A percentile compares a stretch with the other conserved stretches of the same genome.
These are phyloP conservation scores for Lasiosphaeria hispida DNA, from an alignment of 495 filamentous ascomycete species.

Conservation along the genomic window DNA sequence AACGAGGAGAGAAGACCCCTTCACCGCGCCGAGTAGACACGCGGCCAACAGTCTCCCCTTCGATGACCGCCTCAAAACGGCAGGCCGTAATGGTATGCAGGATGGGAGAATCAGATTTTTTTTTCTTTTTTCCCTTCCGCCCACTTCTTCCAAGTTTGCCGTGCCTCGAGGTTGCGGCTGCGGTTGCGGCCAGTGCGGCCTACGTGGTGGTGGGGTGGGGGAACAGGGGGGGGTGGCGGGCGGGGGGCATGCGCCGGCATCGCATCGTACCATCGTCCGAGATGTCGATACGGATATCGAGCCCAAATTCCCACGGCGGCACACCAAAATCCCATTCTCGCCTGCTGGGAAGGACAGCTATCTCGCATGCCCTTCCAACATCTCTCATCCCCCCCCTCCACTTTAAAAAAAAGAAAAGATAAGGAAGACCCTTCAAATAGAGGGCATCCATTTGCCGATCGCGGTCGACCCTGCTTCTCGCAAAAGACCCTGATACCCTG, in stretches of 20 bases:
- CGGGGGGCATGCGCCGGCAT: neutral
- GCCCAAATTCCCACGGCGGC: slow-evolving; percentile 9
- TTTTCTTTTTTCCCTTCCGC: no score
- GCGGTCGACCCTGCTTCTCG: neutral
- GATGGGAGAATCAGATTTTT: no score
- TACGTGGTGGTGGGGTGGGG: neutral
- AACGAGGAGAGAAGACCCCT: no score
- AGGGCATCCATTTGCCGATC: neutral
- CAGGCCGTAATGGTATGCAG: no score
- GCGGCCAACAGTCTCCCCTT: no score
- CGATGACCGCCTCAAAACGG: no score
- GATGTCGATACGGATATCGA: neutral
- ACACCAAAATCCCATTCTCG: slow-evolving; percentile 6
- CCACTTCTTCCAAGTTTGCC: no score
- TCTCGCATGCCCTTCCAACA: slow-evolving; percentile 2
- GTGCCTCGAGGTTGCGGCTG: no score
- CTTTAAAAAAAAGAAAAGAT: neutral
- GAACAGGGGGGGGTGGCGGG: neutral
- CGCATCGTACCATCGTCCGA: neutral
- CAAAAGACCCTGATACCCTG: slow-evolving; percentile 8
- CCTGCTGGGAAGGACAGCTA: neutral
- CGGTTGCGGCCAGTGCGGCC: no score
- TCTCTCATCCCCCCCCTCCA: neutral
- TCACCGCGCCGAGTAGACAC: no score
- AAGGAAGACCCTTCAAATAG: no score